Evolutionary conservation across 148 eudicot genomes (phyloP).

Genomic region (Hydrangea macrophylla): DNA sequence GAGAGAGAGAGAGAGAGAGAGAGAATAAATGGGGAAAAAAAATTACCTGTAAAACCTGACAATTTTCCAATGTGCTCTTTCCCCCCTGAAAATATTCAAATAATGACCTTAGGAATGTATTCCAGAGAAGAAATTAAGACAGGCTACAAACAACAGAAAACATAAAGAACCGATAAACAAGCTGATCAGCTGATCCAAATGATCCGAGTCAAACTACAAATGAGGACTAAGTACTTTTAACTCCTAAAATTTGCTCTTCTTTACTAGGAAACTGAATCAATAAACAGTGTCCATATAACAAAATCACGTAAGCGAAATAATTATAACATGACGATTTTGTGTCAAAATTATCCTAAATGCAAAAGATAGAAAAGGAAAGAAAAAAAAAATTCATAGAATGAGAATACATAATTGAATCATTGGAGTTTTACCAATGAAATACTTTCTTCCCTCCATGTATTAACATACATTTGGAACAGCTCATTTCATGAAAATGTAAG

Average conservation of each 20-base stretch:
- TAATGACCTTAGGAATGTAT: constrained; percentile 8
- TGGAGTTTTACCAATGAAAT: neutral
- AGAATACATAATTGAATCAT: neutral
- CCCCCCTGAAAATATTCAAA: constrained; percentile 67
- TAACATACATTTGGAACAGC: neutral
- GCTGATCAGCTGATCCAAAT: neutral
- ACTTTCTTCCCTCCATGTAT: neutral
- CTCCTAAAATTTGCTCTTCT: too few species aligned
- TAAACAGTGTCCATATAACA: too few species aligned
- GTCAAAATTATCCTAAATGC: neutral
- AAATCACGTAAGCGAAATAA: neutral
- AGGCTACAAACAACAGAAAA: neutral
- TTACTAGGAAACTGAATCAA: neutral
- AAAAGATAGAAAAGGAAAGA: neutral
- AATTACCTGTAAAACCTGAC: constrained; percentile 94
- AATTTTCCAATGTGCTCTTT: constrained; percentile 88
- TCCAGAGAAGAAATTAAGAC: neutral
- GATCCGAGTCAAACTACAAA: neutral
- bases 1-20: too few species aligned
- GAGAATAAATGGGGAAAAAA: neutral
- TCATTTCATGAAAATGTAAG: neutral
- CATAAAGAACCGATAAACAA: constrained; percentile 7
- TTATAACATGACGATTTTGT: neutral
- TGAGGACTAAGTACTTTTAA: neutral
- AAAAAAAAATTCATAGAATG: neutral